Base-by-base conservation (phyloP, 345 rosid species). In the Gossypium bickii region DNA sequence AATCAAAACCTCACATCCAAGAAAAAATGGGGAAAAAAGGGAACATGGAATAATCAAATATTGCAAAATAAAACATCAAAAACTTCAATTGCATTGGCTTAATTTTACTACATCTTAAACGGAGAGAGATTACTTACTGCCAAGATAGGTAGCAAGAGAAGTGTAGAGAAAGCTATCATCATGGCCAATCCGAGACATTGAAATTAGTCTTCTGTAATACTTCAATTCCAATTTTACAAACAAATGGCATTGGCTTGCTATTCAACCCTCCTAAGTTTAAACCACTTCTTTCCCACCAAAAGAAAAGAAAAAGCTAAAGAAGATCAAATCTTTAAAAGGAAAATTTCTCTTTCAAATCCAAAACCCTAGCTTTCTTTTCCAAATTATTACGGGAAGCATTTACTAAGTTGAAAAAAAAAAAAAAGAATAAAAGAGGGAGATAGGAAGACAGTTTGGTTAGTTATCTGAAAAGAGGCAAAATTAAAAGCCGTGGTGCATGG, bases 101-200 rank as follows among this genome's bases (percentile, higher is more conserved):
- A 4, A 34, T 34, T 13, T 29, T 51, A 59, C 34, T 0, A 44
- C 53, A 34, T 44, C 71, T 24, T 12, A 60, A 49, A 74, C 43
- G 74, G 67, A 58, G 5, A 34, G 57, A 64, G 63, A 71, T 83
- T 86, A 89, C 41, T 34, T 4, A 34, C 93, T 89, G 78, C 87
- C 93, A 61, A 87, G 87, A 83, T 89, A 89, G 51, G 87, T 86
- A 62, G 93, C 93, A 63, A 89, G 93, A 17, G 89, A 89, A 83
- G 89, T 89, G 78, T 91, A 85, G 81, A 87, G 87, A 77, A 84
- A 85, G 74, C 87, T 78, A 83, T 89, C 93, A 71, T 87, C 93
- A 78, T 89, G 87, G 78, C 91, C 84, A 80, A 87, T 87, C 91
- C 93, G 86, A 80, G 93, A 87, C 93, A 89, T 56, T 87, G 74